A percentile compares a stretch with the other conserved stretches of the same genome.
Evolutionary conservation across 2,329 filamentous ascomycete genomes (phyloP).

Genomic region (Elsinoe australis): DNA sequence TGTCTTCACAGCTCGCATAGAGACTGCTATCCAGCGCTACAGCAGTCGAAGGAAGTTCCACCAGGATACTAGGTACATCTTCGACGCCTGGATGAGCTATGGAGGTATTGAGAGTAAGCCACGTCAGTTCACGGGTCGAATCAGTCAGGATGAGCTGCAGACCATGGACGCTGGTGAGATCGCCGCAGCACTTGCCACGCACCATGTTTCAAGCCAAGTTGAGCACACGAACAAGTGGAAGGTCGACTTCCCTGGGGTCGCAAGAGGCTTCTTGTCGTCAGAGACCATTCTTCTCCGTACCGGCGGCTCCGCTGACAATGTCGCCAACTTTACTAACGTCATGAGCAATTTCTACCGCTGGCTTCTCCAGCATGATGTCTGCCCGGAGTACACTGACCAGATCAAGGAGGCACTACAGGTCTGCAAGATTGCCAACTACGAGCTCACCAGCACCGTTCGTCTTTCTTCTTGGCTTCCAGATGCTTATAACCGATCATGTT

Average conservation of each 20-base stretch:
- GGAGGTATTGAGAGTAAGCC: constrained; percentile 65
- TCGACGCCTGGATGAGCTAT: constrained; percentile 72
- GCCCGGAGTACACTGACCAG: constrained; percentile 66
- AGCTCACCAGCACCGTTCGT: constrained; percentile 55
- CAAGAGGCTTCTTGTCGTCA: constrained; percentile 60
- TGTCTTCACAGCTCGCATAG: constrained; percentile 58
- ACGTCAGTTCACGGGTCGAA: constrained; percentile 53
- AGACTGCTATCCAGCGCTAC: constrained; percentile 77
- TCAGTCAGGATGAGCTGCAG: constrained; percentile 54
- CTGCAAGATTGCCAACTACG: constrained; percentile 58
- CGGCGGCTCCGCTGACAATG: constrained; percentile 27
- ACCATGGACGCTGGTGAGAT: constrained; percentile 57
- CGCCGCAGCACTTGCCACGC: constrained; percentile 56
- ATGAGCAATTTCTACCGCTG: constrained; percentile 86
- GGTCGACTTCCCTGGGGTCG: constrained; percentile 74
- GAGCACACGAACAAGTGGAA: constrained; percentile 48
- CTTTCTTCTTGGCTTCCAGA: constrained; percentile 58
- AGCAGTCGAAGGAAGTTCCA: constrained; percentile 68
- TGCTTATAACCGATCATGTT: constrained; percentile 66
- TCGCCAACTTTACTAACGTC: constrained; percentile 57
- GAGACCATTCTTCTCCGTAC: constrained; percentile 1
- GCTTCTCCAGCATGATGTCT: constrained; percentile 74
- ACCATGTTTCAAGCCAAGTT: constrained; percentile 43
- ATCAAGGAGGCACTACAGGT: constrained; percentile 58
- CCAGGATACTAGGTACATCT: constrained; percentile 52